Conservation (phyloP, 148 eudicot species). For the Nyssa sinensis region DNA sequence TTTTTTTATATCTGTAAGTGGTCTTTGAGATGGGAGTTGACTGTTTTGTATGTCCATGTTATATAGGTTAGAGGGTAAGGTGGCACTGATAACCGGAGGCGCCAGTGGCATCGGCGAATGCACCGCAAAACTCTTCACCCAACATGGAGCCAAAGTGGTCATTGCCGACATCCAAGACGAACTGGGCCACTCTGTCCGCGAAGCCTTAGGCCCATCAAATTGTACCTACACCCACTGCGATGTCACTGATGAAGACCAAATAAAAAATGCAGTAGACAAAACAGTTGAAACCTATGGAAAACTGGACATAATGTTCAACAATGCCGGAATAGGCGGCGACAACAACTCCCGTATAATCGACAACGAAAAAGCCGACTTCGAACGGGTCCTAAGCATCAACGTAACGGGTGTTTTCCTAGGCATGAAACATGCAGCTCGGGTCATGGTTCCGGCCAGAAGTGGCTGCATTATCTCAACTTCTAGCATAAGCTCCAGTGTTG, state of each 20-base stretch:
- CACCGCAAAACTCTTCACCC: slow-evolving; percentile 34
- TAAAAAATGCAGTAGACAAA: slow-evolving; percentile 34
- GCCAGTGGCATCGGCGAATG: slow-evolving; percentile 46
- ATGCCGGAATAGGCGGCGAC: slow-evolving; percentile 39
- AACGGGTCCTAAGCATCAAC: slow-evolving; percentile 32
- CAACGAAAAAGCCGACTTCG: slow-evolving; percentile 29
- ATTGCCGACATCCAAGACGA: slow-evolving; percentile 47
- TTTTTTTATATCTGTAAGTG: too few species aligned
- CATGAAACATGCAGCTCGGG: slow-evolving; percentile 58
- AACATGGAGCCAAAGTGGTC: slow-evolving; percentile 44
- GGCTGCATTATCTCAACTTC: slow-evolving; percentile 51
- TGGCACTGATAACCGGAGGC: slow-evolving; percentile 44
- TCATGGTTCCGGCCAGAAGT: slow-evolving; percentile 43
- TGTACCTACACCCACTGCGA: slow-evolving; percentile 36
- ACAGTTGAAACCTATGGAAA: slow-evolving; percentile 35
- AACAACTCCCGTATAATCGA: slow-evolving; percentile 27
- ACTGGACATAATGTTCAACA: slow-evolving; percentile 53
- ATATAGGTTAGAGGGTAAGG: slow-evolving; percentile 42
- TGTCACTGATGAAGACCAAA: slow-evolving; percentile 40
- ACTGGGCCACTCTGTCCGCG: slow-evolving; percentile 21
- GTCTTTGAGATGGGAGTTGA: too few species aligned
- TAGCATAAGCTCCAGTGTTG: slow-evolving; percentile 32
- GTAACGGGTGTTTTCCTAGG: slow-evolving; percentile 52
- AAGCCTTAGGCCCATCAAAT: slow-evolving; percentile 24
- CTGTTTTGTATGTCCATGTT: neutral